Evolutionary conservation across 108 stramenopile species (phyloP).

Genomic region (Seminavis robusta): DNA sequence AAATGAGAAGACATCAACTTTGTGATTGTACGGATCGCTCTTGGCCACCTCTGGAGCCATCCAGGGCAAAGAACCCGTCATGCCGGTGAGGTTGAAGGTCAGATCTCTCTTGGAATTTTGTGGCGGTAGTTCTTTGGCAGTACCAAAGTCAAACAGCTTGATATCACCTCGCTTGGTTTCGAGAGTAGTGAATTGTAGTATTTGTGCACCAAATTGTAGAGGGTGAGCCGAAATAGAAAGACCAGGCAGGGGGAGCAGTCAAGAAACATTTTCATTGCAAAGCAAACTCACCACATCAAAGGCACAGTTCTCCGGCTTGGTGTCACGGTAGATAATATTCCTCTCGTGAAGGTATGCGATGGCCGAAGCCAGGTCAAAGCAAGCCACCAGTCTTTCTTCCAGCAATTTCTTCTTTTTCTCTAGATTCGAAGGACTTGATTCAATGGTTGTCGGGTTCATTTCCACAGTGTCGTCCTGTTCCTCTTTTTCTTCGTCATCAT

Average conservation of each 20-base stretch:
- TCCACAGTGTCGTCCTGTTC: conserved; percentile 19
- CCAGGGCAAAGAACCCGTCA: conserved; percentile 5
- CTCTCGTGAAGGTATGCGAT: conserved; percentile 37
- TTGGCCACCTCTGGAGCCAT: conserved; percentile 52
- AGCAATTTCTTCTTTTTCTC: conserved; percentile 27
- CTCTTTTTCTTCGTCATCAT: conserved; percentile 7
- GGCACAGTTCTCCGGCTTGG: conserved; percentile 47
- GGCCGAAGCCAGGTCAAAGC: conserved; percentile 47
- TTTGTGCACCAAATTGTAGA: too few species aligned
- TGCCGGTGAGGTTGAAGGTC: neutral
- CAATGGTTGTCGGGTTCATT: neutral
- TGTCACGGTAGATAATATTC: conserved; percentile 38
- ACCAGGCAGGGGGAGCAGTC: too few species aligned
- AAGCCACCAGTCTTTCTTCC: conserved; percentile 31
- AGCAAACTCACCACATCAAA: conserved; percentile 33
- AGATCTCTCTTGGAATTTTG: neutral
- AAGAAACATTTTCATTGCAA: too few species aligned
- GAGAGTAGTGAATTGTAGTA: neutral
- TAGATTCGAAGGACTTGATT: conserved; percentile 21
- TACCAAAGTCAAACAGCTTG: conserved; percentile 74
- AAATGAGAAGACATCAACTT: conserved; percentile 75
- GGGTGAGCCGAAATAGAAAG: too few species aligned
- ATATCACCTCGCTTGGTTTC: conserved; percentile 29
- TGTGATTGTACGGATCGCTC: conserved; percentile 55
- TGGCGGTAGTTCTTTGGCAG: neutral